phyloP scores from a whole-genome alignment of 768 basidiomycete genomes.

The Termitomyces sp. region DNA sequence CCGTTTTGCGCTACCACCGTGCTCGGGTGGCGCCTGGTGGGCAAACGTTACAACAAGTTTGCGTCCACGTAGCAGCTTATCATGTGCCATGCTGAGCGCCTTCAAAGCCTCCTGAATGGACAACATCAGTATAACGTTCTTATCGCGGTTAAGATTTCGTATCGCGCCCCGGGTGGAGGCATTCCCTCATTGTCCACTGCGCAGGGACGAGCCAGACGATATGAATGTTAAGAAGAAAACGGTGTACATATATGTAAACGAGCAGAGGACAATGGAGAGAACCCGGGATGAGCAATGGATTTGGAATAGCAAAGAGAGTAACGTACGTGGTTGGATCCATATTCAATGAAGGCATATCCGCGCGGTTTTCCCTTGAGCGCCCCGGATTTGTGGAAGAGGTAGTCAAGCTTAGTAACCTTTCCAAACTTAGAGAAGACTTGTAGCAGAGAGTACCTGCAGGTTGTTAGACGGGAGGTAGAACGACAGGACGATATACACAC shows the following conservation, averaged over 20 bases:
- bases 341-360: conserved; percentile 95
- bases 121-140: conserved; percentile 10
- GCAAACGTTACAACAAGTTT: conserved; percentile 91
- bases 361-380: conserved; percentile 87
- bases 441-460: conserved; percentile 74
- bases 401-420: conserved; percentile 90
- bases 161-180: conserved; percentile 19
- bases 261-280: conserved; percentile 16
- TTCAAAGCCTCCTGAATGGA: conserved; percentile 71
- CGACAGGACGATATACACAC: conserved; percentile 36
- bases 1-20: conserved; percentile 27
- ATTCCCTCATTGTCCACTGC: conserved; percentile 8
- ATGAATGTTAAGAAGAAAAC: not conserved
- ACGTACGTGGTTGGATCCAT: conserved; percentile 75
- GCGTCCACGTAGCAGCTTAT: conserved; percentile 80
- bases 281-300: conserved; percentile 47
- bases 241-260: conserved; percentile 2
- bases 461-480: not conserved
- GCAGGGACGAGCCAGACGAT: not conserved
- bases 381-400: conserved; percentile 92
- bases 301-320: conserved; percentile 10
- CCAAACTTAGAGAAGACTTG: conserved; percentile 92
- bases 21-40: conserved; percentile 69
- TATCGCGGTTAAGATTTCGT: not conserved
- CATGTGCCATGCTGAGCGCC: conserved; percentile 70